Base-by-base conservation (phyloP, 768 basidiomycete species). In the Hericium rajendrae region DNA sequence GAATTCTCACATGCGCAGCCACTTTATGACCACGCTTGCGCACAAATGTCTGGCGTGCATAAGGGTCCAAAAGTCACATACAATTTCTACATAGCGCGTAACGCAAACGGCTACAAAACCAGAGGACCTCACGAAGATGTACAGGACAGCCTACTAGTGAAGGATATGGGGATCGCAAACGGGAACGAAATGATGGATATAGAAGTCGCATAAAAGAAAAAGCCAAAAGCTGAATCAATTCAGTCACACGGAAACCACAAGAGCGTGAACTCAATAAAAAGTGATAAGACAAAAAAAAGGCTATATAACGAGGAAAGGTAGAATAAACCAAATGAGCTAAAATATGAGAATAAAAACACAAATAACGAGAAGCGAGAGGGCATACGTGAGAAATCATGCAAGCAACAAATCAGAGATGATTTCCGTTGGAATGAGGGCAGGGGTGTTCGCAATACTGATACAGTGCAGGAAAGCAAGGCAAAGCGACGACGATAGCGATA, bases 241-340 rank as follows among this genome's bases (percentile, higher is more conserved):
- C n/a, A 53, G 13, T 53, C 38, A 39, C 52, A 53, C 10, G 26
- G 38, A 53, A 53, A 38, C 4, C 20, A 53, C 20, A 53, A n/a
- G 52, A 53, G 52, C 37, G n/a, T 16, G 28, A 38, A 38, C 52
- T 38, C 52, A 53, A 53, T 53, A 53, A 53, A 18, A n/a, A 53
- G 26, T 8, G 16, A 20, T 20, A 51, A 20, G 26, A 26, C 49
- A 24, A 51, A 51, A 51, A 46, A n/a, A n/a, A 46, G 40, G n/a
- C 16, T 46, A 20, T 51, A 51, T 12, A 32, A 24, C 22, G 20
- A 15, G 18, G 18, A 39, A n/a, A 39, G 38, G 18, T 18, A 39
- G 20, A 53, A 37, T 18, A 39, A 20, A 53, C 11, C 32, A 32
- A 32, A 6, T 32, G 32, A 10, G 32, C 32, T 32, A 32, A 32